Percentiles rank a stretch among this genome's conserved stretches.
Evolutionary conservation across 352 stramenopile species (phyloP).

Genomic region (Pythium dissotocum): DNA sequence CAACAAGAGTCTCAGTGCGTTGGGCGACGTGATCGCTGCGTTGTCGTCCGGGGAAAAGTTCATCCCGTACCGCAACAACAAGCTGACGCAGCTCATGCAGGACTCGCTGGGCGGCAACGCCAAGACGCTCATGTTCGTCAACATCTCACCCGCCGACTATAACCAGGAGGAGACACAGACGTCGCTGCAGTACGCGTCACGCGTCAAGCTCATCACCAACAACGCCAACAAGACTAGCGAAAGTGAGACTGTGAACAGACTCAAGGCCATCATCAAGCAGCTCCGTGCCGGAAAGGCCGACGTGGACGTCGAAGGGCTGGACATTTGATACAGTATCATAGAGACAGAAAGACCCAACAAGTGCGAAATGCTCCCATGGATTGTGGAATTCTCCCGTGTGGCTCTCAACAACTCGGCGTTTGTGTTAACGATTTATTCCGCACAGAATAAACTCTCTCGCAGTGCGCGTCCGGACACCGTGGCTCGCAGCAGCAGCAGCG

Average conservation of each 20-base stretch:
- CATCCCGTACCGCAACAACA: slow-evolving; percentile 94
- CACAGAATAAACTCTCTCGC: slow-evolving; percentile 25
- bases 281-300: slow-evolving; percentile 64
- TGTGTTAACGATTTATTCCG: slow-evolving; percentile 41
- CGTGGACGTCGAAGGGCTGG: slow-evolving; percentile 65
- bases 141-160: slow-evolving; percentile 89
- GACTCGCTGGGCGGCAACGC: slow-evolving; percentile 93
- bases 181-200: slow-evolving; percentile 78
- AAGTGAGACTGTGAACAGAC: slow-evolving; percentile 77
- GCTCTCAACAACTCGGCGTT: slow-evolving; percentile 89
- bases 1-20: slow-evolving; percentile 88
- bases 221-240: slow-evolving; percentile 86
- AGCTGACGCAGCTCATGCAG: slow-evolving; percentile 93
- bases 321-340: slow-evolving; percentile 15
- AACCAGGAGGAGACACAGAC: slow-evolving; percentile 90
- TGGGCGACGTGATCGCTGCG: slow-evolving; percentile 92
- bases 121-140: slow-evolving; percentile 93
- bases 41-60: slow-evolving; percentile 92
- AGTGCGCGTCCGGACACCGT: slow-evolving; percentile 10
- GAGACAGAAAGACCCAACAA: slow-evolving; percentile 15
- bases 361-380: slow-evolving; percentile 18
- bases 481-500: not conserved
- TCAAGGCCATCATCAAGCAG: slow-evolving; percentile 86
- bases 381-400: slow-evolving; percentile 22
- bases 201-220: slow-evolving; percentile 90